Evolutionary conservation across 345 rosid species (phyloP), one percentile per base, ranked within the genome.

Genomic region (Erucastrum elatum): DNA sequence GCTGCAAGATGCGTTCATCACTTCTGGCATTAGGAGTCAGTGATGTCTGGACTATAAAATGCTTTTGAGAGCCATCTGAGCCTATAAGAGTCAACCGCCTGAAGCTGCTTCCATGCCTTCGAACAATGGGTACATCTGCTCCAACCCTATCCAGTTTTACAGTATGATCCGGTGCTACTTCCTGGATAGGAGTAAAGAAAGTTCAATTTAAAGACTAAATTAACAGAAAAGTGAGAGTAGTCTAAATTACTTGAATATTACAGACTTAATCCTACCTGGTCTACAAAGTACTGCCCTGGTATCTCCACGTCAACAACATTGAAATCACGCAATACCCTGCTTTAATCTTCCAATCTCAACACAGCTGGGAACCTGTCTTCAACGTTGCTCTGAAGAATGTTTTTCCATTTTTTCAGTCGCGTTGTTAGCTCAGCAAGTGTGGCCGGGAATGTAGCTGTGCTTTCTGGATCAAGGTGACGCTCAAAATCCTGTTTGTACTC

Each of bases 41-140:
- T 80, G 99, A 95, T 73, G 99, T 95, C 84, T 93, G 99, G 64
- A 95, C 97, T 80, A 93, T 91, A 82, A 95, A 95, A 84, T 93
- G 98, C 31, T 89, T 86, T 75, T 91, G 96, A 33, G 97, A 93
- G 77, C 99, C 99, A 86, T 95, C 98, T 5, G 98, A 95, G 56
- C 97, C 99, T 63, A 95, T 93, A 67, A 95, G 84, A 74, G 98
- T 93, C 87, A 95, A 81, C 59, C 98, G 96, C 56, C 98, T 84
- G 89, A 89, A 93, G 78, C 99, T 95, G 89, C 98, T 95, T 74
- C 98, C 99, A 87, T 95, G 99, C 82, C 99, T 91, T 80, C 98
- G 84, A 66, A 95, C 99, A 80, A 91, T 95, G 16, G 91, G 97
- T 85, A 95, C 85, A 83, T 93, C 99, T 80, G 98, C 94, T 79